Evolutionary conservation across 2,329 filamentous ascomycete genomes (phyloP), one percentile per base, ranked within the genome.

Genomic region (Scytalidium lignicola): DNA sequence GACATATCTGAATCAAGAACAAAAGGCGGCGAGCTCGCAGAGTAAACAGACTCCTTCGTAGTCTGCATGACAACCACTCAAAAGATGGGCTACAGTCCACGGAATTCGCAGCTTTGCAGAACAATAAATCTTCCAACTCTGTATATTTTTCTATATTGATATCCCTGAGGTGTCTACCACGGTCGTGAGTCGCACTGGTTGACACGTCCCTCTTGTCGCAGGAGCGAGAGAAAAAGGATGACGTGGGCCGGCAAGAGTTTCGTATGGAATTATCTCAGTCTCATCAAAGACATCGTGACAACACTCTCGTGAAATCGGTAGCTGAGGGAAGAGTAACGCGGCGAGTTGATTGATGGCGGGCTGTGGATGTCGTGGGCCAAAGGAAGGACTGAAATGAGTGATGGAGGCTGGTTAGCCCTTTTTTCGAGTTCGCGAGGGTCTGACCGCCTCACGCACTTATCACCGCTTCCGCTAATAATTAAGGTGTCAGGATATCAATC

Each of bases 1-100:
- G 62, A 60, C 65, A 70, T 67, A 26, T 61, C 63, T 44, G 62
- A 57, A 47, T 68, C 65, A 40, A 67, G 47, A 47, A 64, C 58
- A 49, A 65, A 64, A 21, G 63, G 62, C 51, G 64, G 63, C 47
- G 61, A 62, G 52, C 50, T 62, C 55, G 57, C 59, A 52, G 61
- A 59, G 53, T 54, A 60, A 50, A 56, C 40, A 52, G 56, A 29
- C 48, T 63, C 58, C 51, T 50, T 41, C 41, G 57, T 57, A 49
- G 53, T 51, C 55, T 56, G 58, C 61, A 63, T 62, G 50, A 49
- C 56, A 45, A 15, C 48, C 17, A 19, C 17, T 17, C n/a, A 13
- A 37, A 5, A 13, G 32, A 37, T 37, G 41, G 45, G 23, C 43
- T 46, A 32, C 28, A 46, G 6, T 5, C 18, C 22, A 43, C 18